Base-by-base conservation (phyloP, 225 moss, liverwort and hornwort species). In the Neckera pumila region DNA sequence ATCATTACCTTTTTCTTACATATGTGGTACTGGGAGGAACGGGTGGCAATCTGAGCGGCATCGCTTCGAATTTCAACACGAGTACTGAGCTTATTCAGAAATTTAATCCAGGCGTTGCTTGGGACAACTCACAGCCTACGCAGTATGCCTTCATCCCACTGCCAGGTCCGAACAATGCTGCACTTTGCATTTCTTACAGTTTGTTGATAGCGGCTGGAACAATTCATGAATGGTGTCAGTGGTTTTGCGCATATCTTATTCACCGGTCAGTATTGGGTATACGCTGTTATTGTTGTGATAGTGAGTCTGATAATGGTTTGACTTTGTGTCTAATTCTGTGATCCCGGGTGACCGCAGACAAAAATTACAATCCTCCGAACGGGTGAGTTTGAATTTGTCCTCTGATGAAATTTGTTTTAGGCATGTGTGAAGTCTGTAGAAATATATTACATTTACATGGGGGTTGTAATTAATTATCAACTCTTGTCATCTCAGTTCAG, bases 1-100 rank as follows among this genome's bases (percentile, higher is more conserved):
- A 80, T 61, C 96, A 94, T 91, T 94, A 96, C n/a, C 90, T 95
- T 51, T 96, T 98, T 51, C 90, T 91, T 45, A 94, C 95, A 27
- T 98, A 96, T 75, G 85, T 92, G 81, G 85, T 92, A 31, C 71
- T 53, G 79, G 81, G 89, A 60, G 81, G 81, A 28, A 71, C 74
- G 36, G 87, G 85, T 79, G 96, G 93, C 83, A 93, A 89, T 83
- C 27, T 90, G 53, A 91, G 91, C 42, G 86, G 89, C 51, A 79
- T 98, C 85, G 92, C 96, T 80, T 54, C 76, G 28, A n/a, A 58
- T 38, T 98, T 93, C 86, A 88, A 83, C 34, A 58, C 87, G 3
- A 86, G n/a, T 33, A 56, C 58, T 51, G 81, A 85, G 19, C 77
- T 93, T 72, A 49, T 96, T 67, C 66, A 58, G 71, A 58, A 71